Base-by-base conservation (phyloP, 1,284 basidiomycete genomes). In the Apiotrichum gamsii region DNA sequence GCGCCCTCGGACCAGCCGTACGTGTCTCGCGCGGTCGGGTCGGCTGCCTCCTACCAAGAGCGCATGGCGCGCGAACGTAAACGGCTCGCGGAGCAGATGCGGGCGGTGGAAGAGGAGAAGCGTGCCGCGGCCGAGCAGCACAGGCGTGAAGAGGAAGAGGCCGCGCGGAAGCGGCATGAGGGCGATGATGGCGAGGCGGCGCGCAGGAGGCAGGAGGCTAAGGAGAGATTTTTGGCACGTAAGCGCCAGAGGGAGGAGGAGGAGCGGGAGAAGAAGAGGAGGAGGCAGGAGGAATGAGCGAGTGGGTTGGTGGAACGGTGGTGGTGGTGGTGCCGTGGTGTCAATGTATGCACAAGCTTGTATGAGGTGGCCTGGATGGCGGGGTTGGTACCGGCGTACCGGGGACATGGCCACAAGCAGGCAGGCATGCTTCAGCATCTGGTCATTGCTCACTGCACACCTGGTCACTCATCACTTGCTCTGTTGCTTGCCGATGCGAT, bases 1-100 rank as follows among this genome's bases (percentile, higher is more conserved):
- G 78, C 30, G 8, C 56, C 60, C 14, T 39, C 29, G n/a, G 51
- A 60, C 33, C 56, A 61, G 62, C 79, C 54, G 56, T 74, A 60
- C 55, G 64, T 67, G 47, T 61, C 72, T 60, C 79, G 82, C 19
- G 89, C 87, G 3, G 87, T 83, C 10, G 90, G 90, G 1, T 78
- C 79, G 8, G 85, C 88, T 24, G 87, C 90, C 0, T 82, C 77
- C 60, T 78, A 82, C 59, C 76, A 73, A 54, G 90, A 91, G 67
- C 87, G 93, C 42, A 83, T 85, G 58, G 83, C 85, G 60, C 78
- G 90, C 51, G 79, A 90, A 57, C 74, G 79, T 29, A 76, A 78
- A 49, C 83, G 91, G 61, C 79, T 93, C 24, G 78, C 78, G 49
- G 74, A 77, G 43, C 88, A 91, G 69, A 72, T 90, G 73, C 79